A percentile compares a stretch with the other conserved stretches of the same genome.
Conservation (phyloP, 2,329 filamentous ascomycete genomes). For the Xylariaceae sp. region DNA sequence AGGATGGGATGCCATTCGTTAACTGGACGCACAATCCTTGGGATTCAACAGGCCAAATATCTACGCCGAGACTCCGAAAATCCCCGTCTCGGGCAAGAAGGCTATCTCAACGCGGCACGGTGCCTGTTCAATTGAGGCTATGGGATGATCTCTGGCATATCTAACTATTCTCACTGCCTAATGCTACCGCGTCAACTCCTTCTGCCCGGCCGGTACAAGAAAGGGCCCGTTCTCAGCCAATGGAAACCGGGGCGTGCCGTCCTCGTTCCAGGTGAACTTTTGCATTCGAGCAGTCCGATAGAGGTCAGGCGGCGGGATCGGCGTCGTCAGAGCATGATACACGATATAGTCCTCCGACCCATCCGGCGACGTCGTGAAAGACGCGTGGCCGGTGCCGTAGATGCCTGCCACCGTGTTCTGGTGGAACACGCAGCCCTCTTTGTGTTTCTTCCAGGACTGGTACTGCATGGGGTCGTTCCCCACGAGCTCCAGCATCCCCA, state of each 20-base stretch:
- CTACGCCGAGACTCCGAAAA: too few species aligned
- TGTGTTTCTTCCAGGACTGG: slow-evolving; percentile 35
- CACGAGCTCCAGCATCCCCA: slow-evolving; percentile 36
- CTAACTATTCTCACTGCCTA: neutral
- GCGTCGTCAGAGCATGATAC: slow-evolving; percentile 36
- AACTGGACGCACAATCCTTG: too few species aligned
- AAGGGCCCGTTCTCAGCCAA: slow-evolving; percentile 36
- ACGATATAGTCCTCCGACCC: slow-evolving; percentile 35
- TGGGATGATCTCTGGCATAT: too few species aligned
- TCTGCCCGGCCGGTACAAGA: slow-evolving; percentile 32
- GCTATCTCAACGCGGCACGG: too few species aligned
- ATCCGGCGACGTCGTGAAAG: slow-evolving; percentile 35
- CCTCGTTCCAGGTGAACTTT: slow-evolving; percentile 35
- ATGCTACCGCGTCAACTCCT: slow-evolving; percentile 16
- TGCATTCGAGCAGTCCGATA: slow-evolving; percentile 35
- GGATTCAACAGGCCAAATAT: too few species aligned
- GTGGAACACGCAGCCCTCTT: slow-evolving; percentile 35
- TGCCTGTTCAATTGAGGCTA: too few species aligned
- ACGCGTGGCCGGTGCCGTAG: slow-evolving; percentile 37
- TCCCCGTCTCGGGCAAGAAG: too few species aligned
- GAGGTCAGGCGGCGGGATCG: slow-evolving; percentile 31
- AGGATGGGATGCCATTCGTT: too few species aligned
- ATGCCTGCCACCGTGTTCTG: slow-evolving; percentile 34
- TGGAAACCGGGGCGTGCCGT: slow-evolving; percentile 35
- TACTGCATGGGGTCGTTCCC: slow-evolving; percentile 38